Percentiles rank a stretch among this genome's conserved stretches.
Conservation (phyloP, 2,329 filamentous ascomycete genomes). For the Aspergillus sp. region DNA sequence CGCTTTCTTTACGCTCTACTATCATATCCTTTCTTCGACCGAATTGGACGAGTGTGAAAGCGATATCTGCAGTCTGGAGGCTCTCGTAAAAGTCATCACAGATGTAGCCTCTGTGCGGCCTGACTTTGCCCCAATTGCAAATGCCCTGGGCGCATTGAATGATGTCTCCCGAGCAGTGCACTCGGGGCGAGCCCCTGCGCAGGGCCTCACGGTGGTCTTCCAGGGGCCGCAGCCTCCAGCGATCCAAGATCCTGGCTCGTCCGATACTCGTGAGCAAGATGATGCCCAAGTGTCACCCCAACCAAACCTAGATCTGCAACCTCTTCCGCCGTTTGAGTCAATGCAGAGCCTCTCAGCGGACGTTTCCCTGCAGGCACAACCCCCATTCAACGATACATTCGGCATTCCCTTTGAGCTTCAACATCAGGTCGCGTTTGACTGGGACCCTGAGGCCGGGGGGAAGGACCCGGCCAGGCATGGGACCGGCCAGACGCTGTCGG, state of each 20-base stretch:
- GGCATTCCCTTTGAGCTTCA: constrained; percentile 4
- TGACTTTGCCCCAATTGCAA: constrained; percentile 1
- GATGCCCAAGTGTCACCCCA: too few relatives aligned
- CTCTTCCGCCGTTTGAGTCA: background rate
- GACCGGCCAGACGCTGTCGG: background rate
- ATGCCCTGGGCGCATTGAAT: constrained; percentile 7
- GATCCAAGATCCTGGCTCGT: too few relatives aligned
- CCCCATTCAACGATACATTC: background rate
- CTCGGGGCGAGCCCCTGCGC: background rate
- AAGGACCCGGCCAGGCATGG: background rate
- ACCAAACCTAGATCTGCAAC: too few relatives aligned
- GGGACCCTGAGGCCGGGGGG: background rate
- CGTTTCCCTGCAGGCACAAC: background rate
- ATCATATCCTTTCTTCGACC: background rate
- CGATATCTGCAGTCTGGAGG: background rate
- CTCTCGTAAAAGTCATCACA: background rate
- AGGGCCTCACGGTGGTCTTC: background rate
- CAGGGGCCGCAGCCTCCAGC: too few relatives aligned
- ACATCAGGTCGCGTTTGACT: background rate
- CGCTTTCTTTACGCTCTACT: constrained; percentile 10
- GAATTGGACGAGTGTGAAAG: background rate
- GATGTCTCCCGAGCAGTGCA: constrained; percentile 2
- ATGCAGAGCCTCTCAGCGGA: background rate
- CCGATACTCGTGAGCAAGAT: too few relatives aligned
- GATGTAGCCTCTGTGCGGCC: background rate